Percentiles rank a stretch among this genome's conserved stretches.
Conservation (phyloP, 805 yeast genomes). For the Candida xyloterini region DNA sequence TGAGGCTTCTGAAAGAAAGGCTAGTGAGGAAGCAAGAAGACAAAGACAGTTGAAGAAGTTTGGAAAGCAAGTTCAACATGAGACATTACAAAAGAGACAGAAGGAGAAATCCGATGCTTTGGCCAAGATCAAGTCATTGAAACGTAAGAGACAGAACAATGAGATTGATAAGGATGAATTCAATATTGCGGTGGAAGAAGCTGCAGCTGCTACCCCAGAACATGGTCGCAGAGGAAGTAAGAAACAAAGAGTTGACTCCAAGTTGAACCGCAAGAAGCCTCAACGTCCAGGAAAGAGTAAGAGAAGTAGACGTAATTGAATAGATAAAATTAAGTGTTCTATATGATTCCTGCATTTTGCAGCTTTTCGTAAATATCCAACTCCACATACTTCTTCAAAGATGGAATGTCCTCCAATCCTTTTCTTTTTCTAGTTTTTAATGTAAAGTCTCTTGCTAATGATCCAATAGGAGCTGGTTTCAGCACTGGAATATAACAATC, state of each 20-base stretch:
- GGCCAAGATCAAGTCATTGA: constrained; percentile 86
- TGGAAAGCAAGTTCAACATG: constrained; percentile 95
- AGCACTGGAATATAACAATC: constrained; percentile 62
- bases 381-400: constrained; percentile 65
- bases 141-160: constrained; percentile 78
- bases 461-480: constrained; percentile 66
- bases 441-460: constrained; percentile 84
- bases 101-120: constrained; percentile 87
- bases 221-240: constrained; percentile 41
- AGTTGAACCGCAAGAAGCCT: constrained; percentile 22
- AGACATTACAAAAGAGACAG: constrained; percentile 89
- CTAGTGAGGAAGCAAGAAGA: constrained; percentile 87
- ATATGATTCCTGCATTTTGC: constrained; percentile 26
- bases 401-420: constrained; percentile 75
- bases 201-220: constrained; percentile 57
- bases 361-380: constrained; percentile 52
- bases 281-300: constrained; percentile 55
- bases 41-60: constrained; percentile 94
- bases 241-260: constrained; percentile 57
- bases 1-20: constrained; percentile 78
- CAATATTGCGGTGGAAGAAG: constrained; percentile 90
- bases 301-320: constrained; percentile 36
- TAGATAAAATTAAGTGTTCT: constrained; percentile 7
- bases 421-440: constrained; percentile 86
- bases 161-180: constrained; percentile 75